Percentiles rank a stretch among this genome's conserved stretches.
Conservation (phyloP, 2,329 filamentous ascomycete species). For the Teratosphaeria nubilosa region DNA sequence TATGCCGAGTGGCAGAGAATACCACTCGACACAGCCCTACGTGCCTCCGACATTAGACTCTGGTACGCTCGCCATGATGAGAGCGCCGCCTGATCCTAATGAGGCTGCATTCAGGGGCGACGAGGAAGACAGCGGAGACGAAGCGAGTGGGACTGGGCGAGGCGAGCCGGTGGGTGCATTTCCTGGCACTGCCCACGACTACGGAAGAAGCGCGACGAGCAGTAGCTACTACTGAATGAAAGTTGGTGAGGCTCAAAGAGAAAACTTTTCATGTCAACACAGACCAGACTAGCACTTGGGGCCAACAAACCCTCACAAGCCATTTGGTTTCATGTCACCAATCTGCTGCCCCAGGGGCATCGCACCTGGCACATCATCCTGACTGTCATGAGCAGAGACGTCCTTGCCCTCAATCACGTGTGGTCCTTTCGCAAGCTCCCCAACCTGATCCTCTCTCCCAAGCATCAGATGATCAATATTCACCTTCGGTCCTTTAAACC, state of each 20-base stretch:
- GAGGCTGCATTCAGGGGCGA: slow-evolving; percentile 33
- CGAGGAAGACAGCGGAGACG: slow-evolving; percentile 37
- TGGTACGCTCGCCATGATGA: slow-evolving; percentile 50
- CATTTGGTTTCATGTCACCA: slow-evolving; percentile 6
- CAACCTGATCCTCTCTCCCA: slow-evolving; percentile 8
- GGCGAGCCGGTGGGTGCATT: slow-evolving; percentile 39
- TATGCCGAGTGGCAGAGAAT: slow-evolving; percentile 82
- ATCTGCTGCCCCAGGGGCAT: slow-evolving; percentile 3
- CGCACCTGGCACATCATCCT: not conserved
- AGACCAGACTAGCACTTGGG: not conserved
- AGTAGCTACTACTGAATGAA: slow-evolving; percentile 20
- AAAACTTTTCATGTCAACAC: not conserved
- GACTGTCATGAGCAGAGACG: slow-evolving; percentile 1
- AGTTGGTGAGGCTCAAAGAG: not conserved
- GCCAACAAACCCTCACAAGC: not conserved
- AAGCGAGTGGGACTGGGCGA: slow-evolving; percentile 20
- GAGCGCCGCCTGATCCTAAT: slow-evolving; percentile 43
- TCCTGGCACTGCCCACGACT: slow-evolving; percentile 34
- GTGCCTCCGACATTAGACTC: slow-evolving; percentile 54
- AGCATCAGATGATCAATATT: slow-evolving; percentile 47
- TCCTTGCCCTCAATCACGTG: slow-evolving; percentile 12
- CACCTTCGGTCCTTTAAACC: slow-evolving; percentile 62
- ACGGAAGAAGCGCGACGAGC: slow-evolving; percentile 19
- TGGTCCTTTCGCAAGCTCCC: not conserved
- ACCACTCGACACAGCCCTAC: slow-evolving; percentile 63